Percentiles rank a stretch among this genome's conserved stretches.
Evolutionary conservation across 345 rosid species (phyloP).

Genomic region (Melastoma malabathricum): DNA sequence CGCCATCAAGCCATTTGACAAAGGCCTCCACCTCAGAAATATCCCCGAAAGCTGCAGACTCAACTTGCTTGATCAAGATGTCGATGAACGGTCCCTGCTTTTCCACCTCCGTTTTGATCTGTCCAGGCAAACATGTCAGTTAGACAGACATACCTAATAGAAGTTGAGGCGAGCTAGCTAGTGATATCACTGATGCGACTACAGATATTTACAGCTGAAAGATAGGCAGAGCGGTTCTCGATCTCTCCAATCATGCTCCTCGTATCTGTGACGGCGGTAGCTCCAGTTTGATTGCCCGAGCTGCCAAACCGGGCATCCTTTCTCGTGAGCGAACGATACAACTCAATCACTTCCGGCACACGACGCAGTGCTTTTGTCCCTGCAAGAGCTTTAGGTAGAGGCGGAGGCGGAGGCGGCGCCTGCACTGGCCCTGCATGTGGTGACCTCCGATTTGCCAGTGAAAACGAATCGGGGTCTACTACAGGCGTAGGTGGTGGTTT

Average conservation of each 20-base stretch:
- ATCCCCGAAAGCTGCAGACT: conserved; percentile 42
- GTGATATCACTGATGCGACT: conserved; percentile 1
- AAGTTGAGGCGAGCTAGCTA: neutral
- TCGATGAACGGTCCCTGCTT: conserved; percentile 58
- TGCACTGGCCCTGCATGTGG: conserved; percentile 1
- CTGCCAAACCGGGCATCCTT: conserved; percentile 42
- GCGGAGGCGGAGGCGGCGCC: conserved; percentile 71
- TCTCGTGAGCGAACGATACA: conserved; percentile 68
- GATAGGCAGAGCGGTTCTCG: conserved; percentile 79
- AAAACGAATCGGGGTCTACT: conserved; percentile 5
- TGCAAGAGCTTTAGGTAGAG: conserved; percentile 35
- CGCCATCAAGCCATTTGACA: conserved; percentile 72
- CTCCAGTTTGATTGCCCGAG: conserved; percentile 24
- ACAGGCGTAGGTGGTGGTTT: conserved; percentile 25
- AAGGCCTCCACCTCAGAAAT: conserved; percentile 66
- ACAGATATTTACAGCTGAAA: conserved; percentile 68
- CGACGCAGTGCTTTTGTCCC: conserved; percentile 57
- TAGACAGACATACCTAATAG: neutral
- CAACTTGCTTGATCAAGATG: conserved; percentile 57
- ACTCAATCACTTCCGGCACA: conserved; percentile 67
- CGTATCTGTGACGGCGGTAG: conserved; percentile 26
- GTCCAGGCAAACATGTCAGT: conserved; percentile 5
- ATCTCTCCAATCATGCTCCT: conserved; percentile 92
- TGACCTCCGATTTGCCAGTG: conserved; percentile 15
- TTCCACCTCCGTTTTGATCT: conserved; percentile 82